Evolutionary conservation across 768 basidiomycete species (phyloP).

Genomic region (Russula earlei): DNA sequence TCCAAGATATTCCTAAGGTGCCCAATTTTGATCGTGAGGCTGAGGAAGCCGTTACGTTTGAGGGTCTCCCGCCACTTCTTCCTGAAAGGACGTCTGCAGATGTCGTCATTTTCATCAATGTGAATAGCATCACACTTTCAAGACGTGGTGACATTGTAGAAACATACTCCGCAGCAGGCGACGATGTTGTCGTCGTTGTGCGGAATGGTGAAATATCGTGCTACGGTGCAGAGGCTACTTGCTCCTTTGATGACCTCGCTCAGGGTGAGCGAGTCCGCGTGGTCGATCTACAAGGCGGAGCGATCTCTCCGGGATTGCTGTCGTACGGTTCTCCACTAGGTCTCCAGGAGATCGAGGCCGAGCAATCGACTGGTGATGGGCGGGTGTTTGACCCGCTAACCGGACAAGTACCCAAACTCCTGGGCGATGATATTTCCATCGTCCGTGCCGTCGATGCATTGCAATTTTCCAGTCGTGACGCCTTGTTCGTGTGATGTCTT

Average conservation of each 20-base stretch:
- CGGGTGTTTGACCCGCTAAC: slow-evolving; percentile 38
- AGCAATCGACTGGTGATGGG: slow-evolving; percentile 50
- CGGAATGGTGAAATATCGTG: slow-evolving; percentile 47
- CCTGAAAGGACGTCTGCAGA: slow-evolving; percentile 29
- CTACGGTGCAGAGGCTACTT: slow-evolving; percentile 28
- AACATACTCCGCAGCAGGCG: slow-evolving; percentile 22
- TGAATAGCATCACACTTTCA: slow-evolving; percentile 40
- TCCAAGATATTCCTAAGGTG: slow-evolving; percentile 45
- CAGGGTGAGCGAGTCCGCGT: slow-evolving; percentile 16
- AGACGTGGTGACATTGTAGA: slow-evolving; percentile 27
- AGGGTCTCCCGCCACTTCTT: slow-evolving; percentile 57
- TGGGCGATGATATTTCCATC: slow-evolving; percentile 31
- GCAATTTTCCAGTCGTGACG: slow-evolving; percentile 51
- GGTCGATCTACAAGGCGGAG: slow-evolving; percentile 59
- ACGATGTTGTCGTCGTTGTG: slow-evolving; percentile 37
- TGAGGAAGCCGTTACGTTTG: slow-evolving; percentile 42
- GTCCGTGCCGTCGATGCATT: slow-evolving; percentile 65
- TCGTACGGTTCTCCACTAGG: slow-evolving; percentile 59
- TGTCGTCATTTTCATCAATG: slow-evolving; percentile 56
- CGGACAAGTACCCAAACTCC: slow-evolving; percentile 28
- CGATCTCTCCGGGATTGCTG: slow-evolving; percentile 52
- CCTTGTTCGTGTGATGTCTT: slow-evolving; percentile 33
- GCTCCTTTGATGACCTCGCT: slow-evolving; percentile 23
- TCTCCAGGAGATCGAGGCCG: slow-evolving; percentile 55
- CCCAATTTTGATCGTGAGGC: slow-evolving; percentile 56